Percentiles rank a stretch among this genome's conserved stretches.
Evolutionary conservation across 2,329 filamentous ascomycete genomes (phyloP).

Genomic region (Pseudophaeomoniella oleicola): DNA sequence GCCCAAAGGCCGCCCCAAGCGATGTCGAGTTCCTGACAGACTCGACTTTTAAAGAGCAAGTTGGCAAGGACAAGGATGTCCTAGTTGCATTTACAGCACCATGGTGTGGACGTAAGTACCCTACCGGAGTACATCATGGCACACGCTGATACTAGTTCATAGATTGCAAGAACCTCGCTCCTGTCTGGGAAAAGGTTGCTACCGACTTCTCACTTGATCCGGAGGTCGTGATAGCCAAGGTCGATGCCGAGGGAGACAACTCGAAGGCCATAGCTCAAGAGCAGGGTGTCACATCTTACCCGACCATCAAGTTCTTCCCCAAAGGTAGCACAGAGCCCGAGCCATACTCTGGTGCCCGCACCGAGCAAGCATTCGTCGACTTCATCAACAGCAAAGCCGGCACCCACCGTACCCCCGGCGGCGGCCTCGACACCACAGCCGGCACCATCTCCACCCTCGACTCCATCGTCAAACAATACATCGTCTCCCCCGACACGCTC

Average conservation of each 20-base stretch:
- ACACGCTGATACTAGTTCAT: conserved; percentile 5
- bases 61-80: conserved; percentile 79
- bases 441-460: conserved; percentile 75
- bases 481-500: conserved; percentile 30
- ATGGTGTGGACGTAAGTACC: conserved; percentile 87
- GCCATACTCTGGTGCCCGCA: conserved; percentile 60
- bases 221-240: conserved; percentile 77
- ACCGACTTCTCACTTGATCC: conserved; percentile 64
- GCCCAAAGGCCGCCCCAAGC: conserved; percentile 55
- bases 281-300: conserved; percentile 73
- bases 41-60: conserved; percentile 55
- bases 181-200: conserved; percentile 78
- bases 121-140: conserved; percentile 3
- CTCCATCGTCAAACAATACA: conserved; percentile 57
- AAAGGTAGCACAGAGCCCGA: conserved; percentile 61
- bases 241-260: conserved; percentile 81
- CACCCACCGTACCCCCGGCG: conserved; percentile 70
- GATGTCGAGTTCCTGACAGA: conserved; percentile 70
- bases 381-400: conserved; percentile 84
- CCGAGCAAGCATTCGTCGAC: conserved; percentile 58
- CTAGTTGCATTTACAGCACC: conserved; percentile 94
- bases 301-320: conserved; percentile 96
- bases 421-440: conserved; percentile 61
- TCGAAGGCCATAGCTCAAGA: conserved; percentile 63
- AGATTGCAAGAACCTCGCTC: conserved; percentile 96